Conservation (phyloP, 495 filamentous ascomycete genomes). For the Aspergillus baeticus region DNA sequence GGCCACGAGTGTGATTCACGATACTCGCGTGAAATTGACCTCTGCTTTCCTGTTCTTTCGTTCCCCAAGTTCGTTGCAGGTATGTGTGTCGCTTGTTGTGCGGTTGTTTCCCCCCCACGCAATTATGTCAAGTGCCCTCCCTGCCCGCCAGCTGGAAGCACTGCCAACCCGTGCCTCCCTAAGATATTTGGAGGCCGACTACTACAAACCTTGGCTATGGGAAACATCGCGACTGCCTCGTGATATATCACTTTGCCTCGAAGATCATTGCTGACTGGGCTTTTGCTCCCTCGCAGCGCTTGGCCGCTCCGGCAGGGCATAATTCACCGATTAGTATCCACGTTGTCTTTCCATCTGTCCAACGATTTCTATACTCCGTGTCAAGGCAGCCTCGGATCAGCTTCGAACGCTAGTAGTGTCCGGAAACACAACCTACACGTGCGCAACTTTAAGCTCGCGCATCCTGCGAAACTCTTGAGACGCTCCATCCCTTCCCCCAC, state of each 20-base stretch:
- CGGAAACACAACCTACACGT: conserved; percentile 10
- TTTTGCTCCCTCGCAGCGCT: conserved; percentile 29
- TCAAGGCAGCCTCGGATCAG: conserved; percentile 9
- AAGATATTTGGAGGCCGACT: not conserved
- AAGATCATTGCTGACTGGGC: conserved; percentile 24
- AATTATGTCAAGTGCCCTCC: conserved; percentile 1
- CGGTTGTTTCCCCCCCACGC: not conserved
- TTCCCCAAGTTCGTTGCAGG: conserved; percentile 9
- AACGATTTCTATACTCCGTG: conserved; percentile 4
- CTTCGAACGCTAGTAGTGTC: conserved; percentile 6
- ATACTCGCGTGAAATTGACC: not conserved
- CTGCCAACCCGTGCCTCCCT: not conserved
- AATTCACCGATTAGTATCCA: conserved; percentile 4
- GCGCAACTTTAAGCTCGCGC: conserved; percentile 3
- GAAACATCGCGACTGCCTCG: not conserved
- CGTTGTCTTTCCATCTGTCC: not conserved
- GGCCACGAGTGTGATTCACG: conserved; percentile 9
- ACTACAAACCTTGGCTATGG: not conserved
- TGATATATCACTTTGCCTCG: conserved; percentile 3
- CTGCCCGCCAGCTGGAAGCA: not conserved
- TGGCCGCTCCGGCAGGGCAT: conserved; percentile 31
- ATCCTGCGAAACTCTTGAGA: conserved; percentile 11
- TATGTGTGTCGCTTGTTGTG: conserved; percentile 2
- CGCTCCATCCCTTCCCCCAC: conserved; percentile 8
- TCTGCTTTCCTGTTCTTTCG: not conserved